A percentile compares a stretch with the other conserved stretches of the same genome.
Conservation (phyloP, 2,329 filamentous ascomycete genomes). For the Byssothecium circinans region DNA sequence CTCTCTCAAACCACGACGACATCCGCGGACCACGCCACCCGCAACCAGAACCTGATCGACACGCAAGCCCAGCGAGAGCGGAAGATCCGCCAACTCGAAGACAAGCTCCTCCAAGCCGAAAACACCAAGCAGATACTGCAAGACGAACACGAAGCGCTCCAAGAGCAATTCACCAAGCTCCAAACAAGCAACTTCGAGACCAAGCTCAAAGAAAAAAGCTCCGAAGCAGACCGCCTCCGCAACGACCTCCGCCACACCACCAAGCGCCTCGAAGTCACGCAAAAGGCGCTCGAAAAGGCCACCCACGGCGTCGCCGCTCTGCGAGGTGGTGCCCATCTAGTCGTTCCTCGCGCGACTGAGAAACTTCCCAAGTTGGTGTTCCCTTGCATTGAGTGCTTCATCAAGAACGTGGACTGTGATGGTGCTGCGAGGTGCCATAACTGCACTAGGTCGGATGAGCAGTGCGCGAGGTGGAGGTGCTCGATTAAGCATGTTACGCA, state of each 20-base stretch:
- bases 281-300: not conserved
- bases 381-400: constrained; percentile 34
- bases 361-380: constrained; percentile 26
- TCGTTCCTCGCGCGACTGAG: constrained; percentile 16
- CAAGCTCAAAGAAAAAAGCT: not conserved
- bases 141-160: not conserved
- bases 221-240: too few relatives aligned
- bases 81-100: constrained; percentile 10
- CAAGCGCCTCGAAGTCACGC: not conserved
- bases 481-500: constrained; percentile 26
- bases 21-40: not conserved
- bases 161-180: not conserved
- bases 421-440: constrained; percentile 20
- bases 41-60: constrained; percentile 10
- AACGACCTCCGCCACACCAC: too few relatives aligned
- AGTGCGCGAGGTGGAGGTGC: constrained; percentile 35
- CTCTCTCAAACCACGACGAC: not conserved
- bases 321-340: constrained; percentile 29
- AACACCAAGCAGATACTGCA: constrained; percentile 8
- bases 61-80: constrained; percentile 14
- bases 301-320: constrained; percentile 11
- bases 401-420: constrained; percentile 29
- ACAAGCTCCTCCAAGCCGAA: constrained; percentile 14
- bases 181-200: not conserved
- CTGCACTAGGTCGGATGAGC: constrained; percentile 21